These are phyloP conservation scores for Venturia aucupariae DNA, from an alignment of 2,329 filamentous ascomycete species.

Conservation along the genomic window DNA sequence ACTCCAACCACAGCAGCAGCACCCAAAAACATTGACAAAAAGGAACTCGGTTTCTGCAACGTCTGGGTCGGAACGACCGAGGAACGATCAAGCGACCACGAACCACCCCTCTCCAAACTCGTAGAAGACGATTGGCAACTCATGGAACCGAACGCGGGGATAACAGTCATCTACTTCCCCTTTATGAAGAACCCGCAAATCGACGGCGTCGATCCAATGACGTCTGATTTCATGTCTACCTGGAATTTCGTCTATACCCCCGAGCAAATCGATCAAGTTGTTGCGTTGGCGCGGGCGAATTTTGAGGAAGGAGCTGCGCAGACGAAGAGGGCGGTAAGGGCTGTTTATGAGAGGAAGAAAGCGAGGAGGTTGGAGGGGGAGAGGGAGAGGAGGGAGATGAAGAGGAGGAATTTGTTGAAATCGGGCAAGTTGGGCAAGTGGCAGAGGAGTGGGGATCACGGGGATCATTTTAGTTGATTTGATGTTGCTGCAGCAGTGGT, in stretches of 20 bases:
- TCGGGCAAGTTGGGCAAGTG: constrained; percentile 39
- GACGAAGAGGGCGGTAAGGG: constrained; percentile 68
- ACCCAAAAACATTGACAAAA: constrained; percentile 18
- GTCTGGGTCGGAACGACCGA: constrained; percentile 90
- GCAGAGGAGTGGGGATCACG: constrained; percentile 43
- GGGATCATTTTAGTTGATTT: constrained; percentile 57
- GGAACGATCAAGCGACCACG: constrained; percentile 44
- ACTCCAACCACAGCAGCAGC: background rate
- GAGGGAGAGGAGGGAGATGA: constrained; percentile 29
- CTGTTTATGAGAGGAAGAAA: constrained; percentile 90
- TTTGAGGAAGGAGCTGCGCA: constrained; percentile 73
- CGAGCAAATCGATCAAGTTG: constrained; percentile 77
- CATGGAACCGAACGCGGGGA: constrained; percentile 68
- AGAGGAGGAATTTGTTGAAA: constrained; percentile 32
- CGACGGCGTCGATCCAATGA: constrained; percentile 71
- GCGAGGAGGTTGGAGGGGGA: constrained; percentile 49
- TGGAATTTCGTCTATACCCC: constrained; percentile 98
- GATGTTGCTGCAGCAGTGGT: no score
- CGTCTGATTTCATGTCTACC: constrained; percentile 79
- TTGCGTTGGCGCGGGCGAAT: constrained; percentile 74
- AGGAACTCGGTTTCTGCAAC: constrained; percentile 74
- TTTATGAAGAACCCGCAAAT: constrained; percentile 75
- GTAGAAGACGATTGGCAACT: constrained; percentile 57
- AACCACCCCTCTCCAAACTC: constrained; percentile 45
- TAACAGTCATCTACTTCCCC: constrained; percentile 85